Conservation (phyloP, 2,329 filamentous ascomycete genomes). For the Scortechinia acanthostroma region DNA sequence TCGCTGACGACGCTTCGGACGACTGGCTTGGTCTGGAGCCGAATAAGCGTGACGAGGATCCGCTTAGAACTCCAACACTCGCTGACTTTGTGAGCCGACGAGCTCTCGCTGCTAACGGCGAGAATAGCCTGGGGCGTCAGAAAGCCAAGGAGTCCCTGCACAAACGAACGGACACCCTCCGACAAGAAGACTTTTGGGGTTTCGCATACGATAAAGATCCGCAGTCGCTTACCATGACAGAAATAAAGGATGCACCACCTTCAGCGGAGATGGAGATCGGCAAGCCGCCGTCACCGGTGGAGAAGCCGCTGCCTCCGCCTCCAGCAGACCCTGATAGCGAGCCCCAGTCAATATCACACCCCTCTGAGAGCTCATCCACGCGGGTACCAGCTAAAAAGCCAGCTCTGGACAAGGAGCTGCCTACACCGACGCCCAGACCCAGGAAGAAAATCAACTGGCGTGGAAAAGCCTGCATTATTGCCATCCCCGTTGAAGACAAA, state of each 20-base stretch:
- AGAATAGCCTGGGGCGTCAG: conserved; percentile 10
- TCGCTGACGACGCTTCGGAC: conserved; percentile 28
- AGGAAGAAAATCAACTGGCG: neutral
- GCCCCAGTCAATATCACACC: neutral
- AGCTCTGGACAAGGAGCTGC: too few relatives aligned
- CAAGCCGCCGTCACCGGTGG: conserved; percentile 6
- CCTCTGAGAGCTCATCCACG: neutral
- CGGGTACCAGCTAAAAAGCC: too few relatives aligned
- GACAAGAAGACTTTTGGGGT: conserved; percentile 32
- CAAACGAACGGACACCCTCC: conserved; percentile 27
- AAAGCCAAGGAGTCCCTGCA: conserved; percentile 21
- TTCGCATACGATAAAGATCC: conserved; percentile 30
- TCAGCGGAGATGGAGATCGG: conserved; percentile 9
- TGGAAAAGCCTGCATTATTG: conserved; percentile 2
- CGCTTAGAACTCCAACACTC: conserved; percentile 24
- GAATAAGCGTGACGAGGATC: conserved; percentile 22
- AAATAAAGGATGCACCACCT: conserved; percentile 13
- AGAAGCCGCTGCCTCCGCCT: neutral
- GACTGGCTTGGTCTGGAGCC: conserved; percentile 31
- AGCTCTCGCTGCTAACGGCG: conserved; percentile 12
- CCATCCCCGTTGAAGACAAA: neutral
- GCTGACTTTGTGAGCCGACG: conserved; percentile 5
- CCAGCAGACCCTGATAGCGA: neutral
- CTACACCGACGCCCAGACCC: too few relatives aligned
- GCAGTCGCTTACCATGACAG: conserved; percentile 19